These are phyloP conservation scores for Hibiscus tridactylites DNA, from an alignment of 345 rosid species.

Conservation along the genomic window DNA sequence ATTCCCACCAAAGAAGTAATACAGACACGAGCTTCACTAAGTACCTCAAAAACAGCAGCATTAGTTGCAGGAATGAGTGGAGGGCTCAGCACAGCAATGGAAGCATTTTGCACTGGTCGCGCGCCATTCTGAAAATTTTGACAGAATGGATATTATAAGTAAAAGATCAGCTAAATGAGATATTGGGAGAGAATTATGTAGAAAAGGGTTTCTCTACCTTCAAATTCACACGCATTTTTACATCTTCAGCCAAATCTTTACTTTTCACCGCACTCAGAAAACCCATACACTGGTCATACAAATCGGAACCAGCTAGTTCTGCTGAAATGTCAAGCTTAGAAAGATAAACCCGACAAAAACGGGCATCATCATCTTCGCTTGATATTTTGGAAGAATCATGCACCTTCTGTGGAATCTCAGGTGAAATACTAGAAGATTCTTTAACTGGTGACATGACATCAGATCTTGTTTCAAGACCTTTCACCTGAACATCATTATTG, in stretches of 20 bases:
- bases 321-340: conserved; percentile 78
- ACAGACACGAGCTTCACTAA: not conserved
- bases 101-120: conserved; percentile 45
- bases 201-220: conserved; percentile 35
- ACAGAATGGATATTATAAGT: conserved; percentile 5
- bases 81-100: conserved; percentile 31
- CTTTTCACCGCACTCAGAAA: conserved; percentile 30
- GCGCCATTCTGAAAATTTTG: conserved; percentile 52
- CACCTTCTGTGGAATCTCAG: conserved; percentile 21
- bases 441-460: conserved; percentile 37
- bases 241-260: conserved; percentile 32
- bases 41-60: conserved; percentile 67
- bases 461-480: conserved; percentile 39
- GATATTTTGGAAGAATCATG: conserved; percentile 31
- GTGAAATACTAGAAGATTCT: conserved; percentile 28
- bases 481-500: conserved; percentile 27
- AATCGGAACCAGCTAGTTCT: conserved; percentile 63
- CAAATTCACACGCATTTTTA: conserved; percentile 42
- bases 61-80: conserved; percentile 47
- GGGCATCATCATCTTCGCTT: conserved; percentile 19
- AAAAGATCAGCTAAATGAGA: not conserved
- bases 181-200: not conserved
- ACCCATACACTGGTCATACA: conserved; percentile 41
- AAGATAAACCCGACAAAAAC: conserved; percentile 43
- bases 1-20: not conserved